These are phyloP conservation scores for Pyrus communis DNA, from an alignment of 306 rosid genomes.

Conservation along the genomic window DNA sequence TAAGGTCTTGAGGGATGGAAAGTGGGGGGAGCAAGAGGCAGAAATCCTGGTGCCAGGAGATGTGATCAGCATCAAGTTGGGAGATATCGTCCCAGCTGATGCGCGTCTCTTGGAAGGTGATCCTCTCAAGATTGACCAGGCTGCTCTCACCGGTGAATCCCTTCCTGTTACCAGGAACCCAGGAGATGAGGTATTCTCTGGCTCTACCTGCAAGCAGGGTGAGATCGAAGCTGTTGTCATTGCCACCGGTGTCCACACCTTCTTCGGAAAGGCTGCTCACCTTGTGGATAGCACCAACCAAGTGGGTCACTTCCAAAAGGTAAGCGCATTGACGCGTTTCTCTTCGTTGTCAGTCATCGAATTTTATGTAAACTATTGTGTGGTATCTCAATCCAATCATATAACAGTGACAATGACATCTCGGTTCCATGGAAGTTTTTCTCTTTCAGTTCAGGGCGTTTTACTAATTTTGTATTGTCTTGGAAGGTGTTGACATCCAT, in stretches of 20 bases:
- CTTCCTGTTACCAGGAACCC: conserved; percentile 74
- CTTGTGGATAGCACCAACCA: conserved; percentile 94
- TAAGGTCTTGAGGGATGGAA: conserved; percentile 81
- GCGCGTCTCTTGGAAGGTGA: conserved; percentile 91
- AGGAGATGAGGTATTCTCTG: conserved; percentile 74
- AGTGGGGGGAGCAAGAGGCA: conserved; percentile 79
- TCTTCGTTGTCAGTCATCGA: no score
- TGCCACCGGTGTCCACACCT: conserved; percentile 91
- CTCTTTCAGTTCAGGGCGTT: neutral
- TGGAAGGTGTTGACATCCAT: conserved; percentile 82
- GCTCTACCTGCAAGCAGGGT: conserved; percentile 94
- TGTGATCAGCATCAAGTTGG: conserved; percentile 80
- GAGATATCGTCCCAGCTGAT: conserved; percentile 88
- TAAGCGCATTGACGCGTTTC: neutral
- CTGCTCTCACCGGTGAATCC: conserved; percentile 93
- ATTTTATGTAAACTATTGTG: no score
- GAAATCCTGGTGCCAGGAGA: conserved; percentile 87
- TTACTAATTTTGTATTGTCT: conserved; percentile 4
- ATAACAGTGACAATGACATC: no score
- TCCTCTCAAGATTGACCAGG: conserved; percentile 77
- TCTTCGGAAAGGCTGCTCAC: conserved; percentile 94
- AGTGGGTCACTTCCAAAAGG: conserved; percentile 94
- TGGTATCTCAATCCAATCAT: no score
- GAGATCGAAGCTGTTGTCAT: conserved; percentile 88
- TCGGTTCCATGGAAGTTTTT: no score